Conservation (phyloP, 495 filamentous ascomycete genomes). For the Podospora sp. region DNA sequence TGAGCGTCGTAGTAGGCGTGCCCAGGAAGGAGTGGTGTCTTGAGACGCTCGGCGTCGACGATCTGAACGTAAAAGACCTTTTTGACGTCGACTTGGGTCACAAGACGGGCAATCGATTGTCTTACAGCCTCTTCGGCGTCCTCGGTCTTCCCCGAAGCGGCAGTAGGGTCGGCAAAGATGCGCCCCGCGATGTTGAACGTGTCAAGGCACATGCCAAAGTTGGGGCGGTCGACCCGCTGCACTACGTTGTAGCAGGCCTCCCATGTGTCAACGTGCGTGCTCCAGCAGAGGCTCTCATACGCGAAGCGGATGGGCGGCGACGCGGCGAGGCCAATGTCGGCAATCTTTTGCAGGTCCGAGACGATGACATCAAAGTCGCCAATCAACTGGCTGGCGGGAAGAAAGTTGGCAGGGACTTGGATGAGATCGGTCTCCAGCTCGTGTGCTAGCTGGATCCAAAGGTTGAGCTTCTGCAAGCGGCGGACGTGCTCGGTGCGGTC, state of each 20-base stretch:
- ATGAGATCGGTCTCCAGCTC: slow-evolving; percentile 70
- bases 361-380: slow-evolving; percentile 62
- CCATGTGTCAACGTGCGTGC: slow-evolving; percentile 71
- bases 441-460: slow-evolving; percentile 70
- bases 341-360: slow-evolving; percentile 63
- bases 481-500: slow-evolving; percentile 62
- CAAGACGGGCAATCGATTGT: slow-evolving; percentile 60
- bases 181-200: slow-evolving; percentile 79
- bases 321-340: slow-evolving; percentile 62
- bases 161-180: slow-evolving; percentile 71
- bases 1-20: slow-evolving; percentile 66
- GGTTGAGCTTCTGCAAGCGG: slow-evolving; percentile 62
- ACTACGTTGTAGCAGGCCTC: slow-evolving; percentile 74
- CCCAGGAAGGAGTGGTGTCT: slow-evolving; percentile 57
- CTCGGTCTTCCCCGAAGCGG: slow-evolving; percentile 52
- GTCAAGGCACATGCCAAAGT: slow-evolving; percentile 80
- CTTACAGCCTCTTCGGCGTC: slow-evolving; percentile 62
- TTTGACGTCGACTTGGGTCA: slow-evolving; percentile 57
- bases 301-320: slow-evolving; percentile 66
- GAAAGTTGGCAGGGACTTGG: slow-evolving; percentile 73
- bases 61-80: slow-evolving; percentile 84
- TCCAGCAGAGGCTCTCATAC: slow-evolving; percentile 78
- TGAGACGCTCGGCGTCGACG: slow-evolving; percentile 71
- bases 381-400: slow-evolving; percentile 58
- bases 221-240: slow-evolving; percentile 62